phyloP scores from a whole-genome alignment of 129 eudicot genomes.

The Flaveria robusta region DNA sequence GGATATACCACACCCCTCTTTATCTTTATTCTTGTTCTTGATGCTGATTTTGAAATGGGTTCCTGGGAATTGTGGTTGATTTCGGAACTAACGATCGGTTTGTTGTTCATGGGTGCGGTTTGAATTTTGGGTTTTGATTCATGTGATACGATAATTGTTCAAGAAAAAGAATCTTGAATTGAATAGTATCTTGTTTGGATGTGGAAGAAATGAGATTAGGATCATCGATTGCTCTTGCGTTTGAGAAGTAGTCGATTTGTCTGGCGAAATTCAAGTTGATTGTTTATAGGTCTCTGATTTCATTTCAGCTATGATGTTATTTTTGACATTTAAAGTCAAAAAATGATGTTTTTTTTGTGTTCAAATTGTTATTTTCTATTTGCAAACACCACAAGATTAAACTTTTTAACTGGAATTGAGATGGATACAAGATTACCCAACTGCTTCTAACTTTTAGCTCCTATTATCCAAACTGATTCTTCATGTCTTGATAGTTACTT shows the following conservation, averaged over 20 bases:
- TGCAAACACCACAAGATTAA: too few species aligned
- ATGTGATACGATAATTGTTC: not conserved
- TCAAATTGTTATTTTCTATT: too few species aligned
- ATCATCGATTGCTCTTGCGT: not conserved
- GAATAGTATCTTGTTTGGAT: not conserved
- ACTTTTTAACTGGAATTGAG: too few species aligned
- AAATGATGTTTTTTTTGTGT: too few species aligned
- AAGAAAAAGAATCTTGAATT: not conserved
- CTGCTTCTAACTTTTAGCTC: too few species aligned
- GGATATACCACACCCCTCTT: conserved; percentile 1
- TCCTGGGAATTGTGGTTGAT: conserved; percentile 5
- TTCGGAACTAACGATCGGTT: not conserved
- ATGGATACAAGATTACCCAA: too few species aligned
- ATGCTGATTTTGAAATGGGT: not conserved
- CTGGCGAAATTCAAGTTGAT: not conserved
- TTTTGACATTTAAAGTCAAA: not conserved
- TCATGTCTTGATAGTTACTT: not conserved
- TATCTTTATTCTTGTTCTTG: not conserved
- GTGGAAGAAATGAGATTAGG: not conserved
- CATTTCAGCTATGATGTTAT: not conserved
- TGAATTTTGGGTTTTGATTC: conserved; percentile 15
- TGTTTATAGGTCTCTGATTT: conserved; percentile 5
- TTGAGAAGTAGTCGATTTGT: conserved; percentile 1
- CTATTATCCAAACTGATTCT: too few species aligned
- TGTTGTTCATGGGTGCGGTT: not conserved